Percentiles rank a stretch among this genome's conserved stretches.
Conservation (phyloP, 1,284 basidiomycete genomes). For the Apiotrichum gamsii region DNA sequence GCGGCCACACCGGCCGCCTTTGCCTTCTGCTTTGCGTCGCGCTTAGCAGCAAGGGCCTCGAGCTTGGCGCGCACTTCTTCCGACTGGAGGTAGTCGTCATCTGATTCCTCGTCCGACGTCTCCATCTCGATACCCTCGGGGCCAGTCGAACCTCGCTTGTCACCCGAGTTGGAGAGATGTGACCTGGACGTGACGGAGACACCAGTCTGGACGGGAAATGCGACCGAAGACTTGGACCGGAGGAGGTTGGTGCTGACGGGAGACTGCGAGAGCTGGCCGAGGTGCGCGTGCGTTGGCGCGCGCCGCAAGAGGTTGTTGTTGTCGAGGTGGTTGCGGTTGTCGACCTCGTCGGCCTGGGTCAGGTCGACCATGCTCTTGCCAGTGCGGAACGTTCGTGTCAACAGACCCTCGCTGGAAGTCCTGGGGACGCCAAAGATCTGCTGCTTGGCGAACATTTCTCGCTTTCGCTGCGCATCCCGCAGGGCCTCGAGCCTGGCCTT, state of each 20-base stretch:
- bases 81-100: slow-evolving; percentile 34
- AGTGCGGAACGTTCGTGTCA: slow-evolving; percentile 34
- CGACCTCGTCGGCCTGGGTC: slow-evolving; percentile 4
- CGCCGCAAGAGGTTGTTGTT: no score
- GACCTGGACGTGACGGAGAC: slow-evolving; percentile 33
- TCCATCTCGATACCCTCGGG: slow-evolving; percentile 29
- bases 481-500: slow-evolving; percentile 29
- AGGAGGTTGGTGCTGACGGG: slow-evolving; percentile 17
- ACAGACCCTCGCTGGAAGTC: slow-evolving; percentile 22
- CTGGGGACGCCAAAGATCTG: slow-evolving; percentile 27
- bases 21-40: slow-evolving; percentile 12
- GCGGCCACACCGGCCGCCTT: neutral
- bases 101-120: slow-evolving; percentile 32
- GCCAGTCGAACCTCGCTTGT: neutral
- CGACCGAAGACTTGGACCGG: slow-evolving; percentile 40
- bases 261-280: slow-evolving; percentile 23
- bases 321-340: slow-evolving; percentile 2
- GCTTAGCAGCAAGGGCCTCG: slow-evolving; percentile 30
- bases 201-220: slow-evolving; percentile 41
- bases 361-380: slow-evolving; percentile 44
- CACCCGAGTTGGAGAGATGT: slow-evolving; percentile 8
- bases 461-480: slow-evolving; percentile 37
- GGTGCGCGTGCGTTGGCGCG: slow-evolving; percentile 30
- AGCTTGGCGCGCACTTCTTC: slow-evolving; percentile 34
- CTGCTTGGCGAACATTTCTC: slow-evolving; percentile 45